Conservation (phyloP, 441 rosid species). For the Hura crepitans region DNA sequence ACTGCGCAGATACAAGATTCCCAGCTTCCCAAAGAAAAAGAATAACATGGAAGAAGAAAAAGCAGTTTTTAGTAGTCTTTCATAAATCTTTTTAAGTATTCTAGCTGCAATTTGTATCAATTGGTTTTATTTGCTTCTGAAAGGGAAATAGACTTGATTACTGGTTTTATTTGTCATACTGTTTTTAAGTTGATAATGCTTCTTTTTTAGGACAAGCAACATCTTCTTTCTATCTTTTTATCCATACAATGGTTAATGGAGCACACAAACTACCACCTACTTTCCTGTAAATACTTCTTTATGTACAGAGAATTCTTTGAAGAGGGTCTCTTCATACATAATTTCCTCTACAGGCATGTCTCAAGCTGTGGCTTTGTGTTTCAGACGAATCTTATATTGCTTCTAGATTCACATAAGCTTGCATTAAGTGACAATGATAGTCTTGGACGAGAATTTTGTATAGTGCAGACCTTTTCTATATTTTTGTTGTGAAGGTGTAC, state of each 20-base stretch:
- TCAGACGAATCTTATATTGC: background rate
- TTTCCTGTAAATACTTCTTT: background rate
- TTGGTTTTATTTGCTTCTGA: background rate
- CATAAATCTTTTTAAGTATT: background rate
- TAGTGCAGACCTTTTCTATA: background rate
- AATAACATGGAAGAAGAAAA: background rate
- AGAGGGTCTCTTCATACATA: background rate
- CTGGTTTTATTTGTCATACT: background rate
- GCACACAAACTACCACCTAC: background rate
- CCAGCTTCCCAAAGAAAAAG: background rate
- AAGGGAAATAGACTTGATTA: background rate
- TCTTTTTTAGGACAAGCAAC: background rate
- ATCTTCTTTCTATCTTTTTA: background rate
- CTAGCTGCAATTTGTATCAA: background rate
- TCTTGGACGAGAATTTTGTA: background rate
- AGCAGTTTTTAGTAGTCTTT: background rate
- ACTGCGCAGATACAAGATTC: background rate
- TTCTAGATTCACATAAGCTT: background rate
- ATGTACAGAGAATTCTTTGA: background rate
- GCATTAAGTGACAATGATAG: background rate
- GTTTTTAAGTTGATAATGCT: background rate
- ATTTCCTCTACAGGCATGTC: background rate
- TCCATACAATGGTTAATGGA: background rate
- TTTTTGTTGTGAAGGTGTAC: background rate
- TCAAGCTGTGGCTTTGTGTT: slow-evolving; percentile 4